Evolutionary conservation across 2,329 filamentous ascomycete genomes (phyloP).

Genomic region (Aaosphaeria pasadenensis): DNA sequence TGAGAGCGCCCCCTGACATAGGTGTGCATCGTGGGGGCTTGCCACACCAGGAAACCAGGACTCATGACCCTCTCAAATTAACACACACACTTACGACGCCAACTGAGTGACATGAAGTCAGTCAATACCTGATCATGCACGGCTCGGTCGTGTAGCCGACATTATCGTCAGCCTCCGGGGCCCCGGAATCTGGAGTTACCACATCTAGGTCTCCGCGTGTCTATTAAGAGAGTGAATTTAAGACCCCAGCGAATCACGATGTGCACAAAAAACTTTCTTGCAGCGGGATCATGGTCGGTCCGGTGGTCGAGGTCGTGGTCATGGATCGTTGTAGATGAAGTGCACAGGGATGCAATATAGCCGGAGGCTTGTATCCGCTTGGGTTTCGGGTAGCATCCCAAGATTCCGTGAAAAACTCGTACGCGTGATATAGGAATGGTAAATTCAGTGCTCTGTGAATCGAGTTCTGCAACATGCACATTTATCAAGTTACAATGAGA

Average conservation of each 20-base stretch:
- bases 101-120: background rate
- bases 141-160: conserved; percentile 6
- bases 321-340: conserved; percentile 17
- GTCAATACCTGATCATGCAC: background rate
- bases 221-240: background rate
- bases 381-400: conserved; percentile 2
- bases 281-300: conserved; percentile 9
- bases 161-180: conserved; percentile 3
- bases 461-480: background rate
- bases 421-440: conserved; percentile 3
- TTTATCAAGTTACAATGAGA: too few relatives aligned
- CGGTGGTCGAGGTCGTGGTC: conserved; percentile 17
- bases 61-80: background rate
- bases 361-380: conserved; percentile 14
- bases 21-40: too few relatives aligned
- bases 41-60: too few relatives aligned
- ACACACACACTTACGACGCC: background rate
- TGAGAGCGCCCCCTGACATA: too few relatives aligned
- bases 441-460: conserved; percentile 4
- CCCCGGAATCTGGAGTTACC: conserved; percentile 14
- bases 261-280: background rate
- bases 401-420: too few relatives aligned
- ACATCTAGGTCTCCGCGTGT: conserved; percentile 1
- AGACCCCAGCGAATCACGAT: conserved; percentile 1
- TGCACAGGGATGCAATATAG: conserved; percentile 21